Base-by-base conservation (phyloP, 2,329 filamentous ascomycete species). In the Epichloe elymi region DNA sequence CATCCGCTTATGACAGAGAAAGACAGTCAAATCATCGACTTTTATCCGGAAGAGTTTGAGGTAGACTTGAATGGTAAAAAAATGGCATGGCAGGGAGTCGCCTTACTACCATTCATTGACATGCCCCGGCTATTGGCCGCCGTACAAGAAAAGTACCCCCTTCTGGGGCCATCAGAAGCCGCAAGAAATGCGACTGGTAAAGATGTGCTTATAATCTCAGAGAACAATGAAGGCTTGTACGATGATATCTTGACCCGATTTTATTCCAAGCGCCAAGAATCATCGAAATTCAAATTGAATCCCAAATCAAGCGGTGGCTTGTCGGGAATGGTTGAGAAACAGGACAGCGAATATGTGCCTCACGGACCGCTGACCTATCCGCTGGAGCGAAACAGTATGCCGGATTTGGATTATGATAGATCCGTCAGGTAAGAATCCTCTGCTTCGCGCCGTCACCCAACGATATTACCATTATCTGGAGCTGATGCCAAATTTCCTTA, bases 61-160 rank as follows among this genome's bases (percentile, higher is more conserved):
- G 79, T 97, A 49, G 93, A 98, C 66, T 71, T 97, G 41, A 98
- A 98, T 58, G 93, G 93, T 50, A 97, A 97, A 73, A 98, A 97
- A 65, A 94, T 96, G 70, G 88, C 89, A 0, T 98, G 94, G 93
- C 91, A 97, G 66, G 93, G 93, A 56, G 85, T 98, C 49, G 89
- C 88, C 3, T 73, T 98, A 19, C 75, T 98, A 36, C 93, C 93
- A 0, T 98, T 97, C 66, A 98, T 98, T 60, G 90, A 98, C 60
- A 93, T 95, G 75, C 82, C 84, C 49, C 82, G 90, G 49, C 72
- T 98, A 17, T 73, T 98, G 8, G 75, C 77, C 17, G 91, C 91
- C 8, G 91, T 97, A 72, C 78, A 80, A 46, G 84, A 82, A 56
- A 88, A 86, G 60, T 95, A 96, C 61, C 86, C 85, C 6, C 71